Conservation (phyloP, 2,329 filamentous ascomycete genomes). For the Dendryphion nanum region DNA sequence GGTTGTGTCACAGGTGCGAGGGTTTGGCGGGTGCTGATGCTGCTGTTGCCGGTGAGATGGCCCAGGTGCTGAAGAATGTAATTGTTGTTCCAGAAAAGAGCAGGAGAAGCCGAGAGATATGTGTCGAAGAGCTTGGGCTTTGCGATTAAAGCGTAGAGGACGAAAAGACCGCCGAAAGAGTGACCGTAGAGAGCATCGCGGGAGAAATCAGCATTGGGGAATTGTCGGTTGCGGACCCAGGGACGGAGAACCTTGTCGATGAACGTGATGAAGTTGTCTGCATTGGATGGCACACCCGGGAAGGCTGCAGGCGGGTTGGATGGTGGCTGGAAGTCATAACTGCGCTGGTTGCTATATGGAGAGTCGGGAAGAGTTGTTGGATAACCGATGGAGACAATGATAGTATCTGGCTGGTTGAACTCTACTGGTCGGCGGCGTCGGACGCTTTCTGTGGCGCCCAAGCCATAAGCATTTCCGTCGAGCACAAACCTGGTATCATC, state of each 20-base stretch:
- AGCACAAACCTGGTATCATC: constrained; percentile 26
- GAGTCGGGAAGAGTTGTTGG: constrained; percentile 27
- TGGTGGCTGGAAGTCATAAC: constrained; percentile 30
- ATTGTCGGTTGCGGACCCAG: constrained; percentile 28
- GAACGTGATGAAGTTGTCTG: constrained; percentile 46
- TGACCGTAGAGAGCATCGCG: constrained; percentile 50
- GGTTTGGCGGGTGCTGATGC: neutral
- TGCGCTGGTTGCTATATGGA: constrained; percentile 23
- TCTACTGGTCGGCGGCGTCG: constrained; percentile 31
- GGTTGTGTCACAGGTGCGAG: neutral
- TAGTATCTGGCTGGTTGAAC: constrained; percentile 27
- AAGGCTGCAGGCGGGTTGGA: constrained; percentile 22
- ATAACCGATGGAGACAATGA: constrained; percentile 32
- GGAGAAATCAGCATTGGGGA: constrained; percentile 28
- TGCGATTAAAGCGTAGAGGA: constrained; percentile 46
- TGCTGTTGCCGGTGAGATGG: constrained; percentile 10
- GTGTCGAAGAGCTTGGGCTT: constrained; percentile 44
- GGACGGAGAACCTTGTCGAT: constrained; percentile 43
- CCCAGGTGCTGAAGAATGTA: constrained; percentile 37
- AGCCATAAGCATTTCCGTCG: constrained; percentile 30
- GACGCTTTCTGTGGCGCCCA: constrained; percentile 27
- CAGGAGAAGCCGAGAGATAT: constrained; percentile 48
- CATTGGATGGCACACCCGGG: constrained; percentile 43
- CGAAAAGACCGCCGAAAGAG: constrained; percentile 51
- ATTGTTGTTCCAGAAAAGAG: constrained; percentile 49